Conservation (phyloP, 225 moss, liverwort and hornwort species). For the Antitrichia curtipendula region DNA sequence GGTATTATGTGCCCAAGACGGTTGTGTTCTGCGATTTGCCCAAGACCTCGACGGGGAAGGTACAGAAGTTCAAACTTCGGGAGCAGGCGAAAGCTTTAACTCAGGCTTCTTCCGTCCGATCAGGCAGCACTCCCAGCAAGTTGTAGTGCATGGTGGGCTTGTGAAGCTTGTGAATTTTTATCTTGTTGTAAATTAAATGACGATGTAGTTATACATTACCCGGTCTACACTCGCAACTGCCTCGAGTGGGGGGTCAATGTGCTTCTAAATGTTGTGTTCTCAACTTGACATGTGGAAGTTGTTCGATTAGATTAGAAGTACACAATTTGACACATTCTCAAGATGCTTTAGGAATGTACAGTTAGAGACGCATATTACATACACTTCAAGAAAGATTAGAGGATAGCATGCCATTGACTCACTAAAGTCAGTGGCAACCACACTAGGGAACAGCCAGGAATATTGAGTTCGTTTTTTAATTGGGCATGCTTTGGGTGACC, state of each 20-base stretch:
- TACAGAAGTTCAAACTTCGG: slow-evolving; percentile 54
- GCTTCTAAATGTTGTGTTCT: neutral
- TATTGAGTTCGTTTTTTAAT: too few species aligned
- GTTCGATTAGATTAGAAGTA: neutral
- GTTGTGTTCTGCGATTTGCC: slow-evolving; percentile 57
- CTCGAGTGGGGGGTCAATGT: neutral
- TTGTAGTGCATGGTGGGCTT: neutral
- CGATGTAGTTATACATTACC: neutral
- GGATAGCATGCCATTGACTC: neutral
- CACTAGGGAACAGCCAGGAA: neutral
- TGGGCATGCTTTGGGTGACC: too few species aligned
- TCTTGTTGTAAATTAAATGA: neutral
- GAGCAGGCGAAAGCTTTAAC: slow-evolving; percentile 25
- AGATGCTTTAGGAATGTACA: neutral
- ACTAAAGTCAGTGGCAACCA: neutral
- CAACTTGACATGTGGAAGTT: neutral
- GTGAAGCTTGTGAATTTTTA: neutral
- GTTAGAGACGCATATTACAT: neutral
- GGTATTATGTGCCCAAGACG: slow-evolving; percentile 50
- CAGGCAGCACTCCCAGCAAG: neutral
- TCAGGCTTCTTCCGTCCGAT: neutral
- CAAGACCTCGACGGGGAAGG: slow-evolving; percentile 72
- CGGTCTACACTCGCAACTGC: neutral
- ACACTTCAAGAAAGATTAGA: neutral
- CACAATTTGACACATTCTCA: neutral